phyloP scores from a whole-genome alignment of 2,329 filamentous ascomycete species.

The Talaromyces verruculosus region DNA sequence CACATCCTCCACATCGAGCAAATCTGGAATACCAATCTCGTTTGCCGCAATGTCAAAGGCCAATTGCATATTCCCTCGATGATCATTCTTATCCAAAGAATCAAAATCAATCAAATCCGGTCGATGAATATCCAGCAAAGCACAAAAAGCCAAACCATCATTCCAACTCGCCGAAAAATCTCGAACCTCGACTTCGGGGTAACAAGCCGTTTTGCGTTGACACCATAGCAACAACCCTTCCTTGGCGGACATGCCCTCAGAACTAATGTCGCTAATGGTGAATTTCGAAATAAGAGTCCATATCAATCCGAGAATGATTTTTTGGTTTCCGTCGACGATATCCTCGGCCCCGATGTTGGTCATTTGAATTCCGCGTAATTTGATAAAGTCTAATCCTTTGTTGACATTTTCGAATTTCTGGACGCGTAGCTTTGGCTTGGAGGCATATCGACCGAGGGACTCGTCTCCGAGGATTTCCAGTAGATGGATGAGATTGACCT shows the following conservation, averaged over 20 bases:
- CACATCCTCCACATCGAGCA: constrained; percentile 96
- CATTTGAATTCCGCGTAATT: constrained; percentile 86
- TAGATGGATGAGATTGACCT: constrained; percentile 94
- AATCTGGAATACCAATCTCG: constrained; percentile 93
- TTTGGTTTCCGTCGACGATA: constrained; percentile 94
- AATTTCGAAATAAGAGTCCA: constrained; percentile 98
- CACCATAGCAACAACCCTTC: constrained; percentile 95
- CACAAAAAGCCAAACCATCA: constrained; percentile 93
- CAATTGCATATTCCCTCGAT: constrained; percentile 94
- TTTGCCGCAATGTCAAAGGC: constrained; percentile 95
- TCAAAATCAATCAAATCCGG: constrained; percentile 98
- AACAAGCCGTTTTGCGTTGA: constrained; percentile 97
- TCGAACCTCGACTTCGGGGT: constrained; percentile 91
- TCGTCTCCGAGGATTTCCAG: constrained; percentile 94
- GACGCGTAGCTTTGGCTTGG: constrained; percentile 91
- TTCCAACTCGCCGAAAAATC: constrained; percentile 98
- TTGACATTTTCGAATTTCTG: constrained; percentile 99
- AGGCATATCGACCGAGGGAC: constrained; percentile 93
- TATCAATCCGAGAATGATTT: constrained; percentile 95
- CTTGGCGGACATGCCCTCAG: constrained; percentile 96
- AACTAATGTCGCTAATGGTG: constrained; percentile 98
- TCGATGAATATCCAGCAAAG: constrained; percentile 91
- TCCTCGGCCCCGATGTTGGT: constrained; percentile 98
- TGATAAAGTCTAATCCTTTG: constrained; percentile 90
- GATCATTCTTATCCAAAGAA: constrained; percentile 86